phyloP scores from a whole-genome alignment of 75 land plant genomes.

The Pinus albicaulis region DNA sequence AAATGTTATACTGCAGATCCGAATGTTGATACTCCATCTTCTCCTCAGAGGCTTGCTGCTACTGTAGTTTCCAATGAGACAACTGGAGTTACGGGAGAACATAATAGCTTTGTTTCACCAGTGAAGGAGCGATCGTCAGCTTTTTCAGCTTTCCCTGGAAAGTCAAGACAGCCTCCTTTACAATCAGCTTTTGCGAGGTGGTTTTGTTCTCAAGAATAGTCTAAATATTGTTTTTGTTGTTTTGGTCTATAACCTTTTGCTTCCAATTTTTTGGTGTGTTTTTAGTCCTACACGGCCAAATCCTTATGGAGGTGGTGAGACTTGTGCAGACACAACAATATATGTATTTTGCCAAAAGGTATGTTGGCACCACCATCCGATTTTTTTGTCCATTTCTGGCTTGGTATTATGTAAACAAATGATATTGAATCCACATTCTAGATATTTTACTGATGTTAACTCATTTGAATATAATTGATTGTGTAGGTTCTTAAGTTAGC shows the following conservation, averaged over 20 bases:
- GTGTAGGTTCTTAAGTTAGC: slow-evolving; percentile 78
- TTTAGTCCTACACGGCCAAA: slow-evolving; percentile 85
- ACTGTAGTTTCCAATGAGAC: slow-evolving; percentile 24
- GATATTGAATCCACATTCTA: not conserved
- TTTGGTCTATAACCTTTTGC: not conserved
- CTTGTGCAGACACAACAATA: slow-evolving; percentile 90
- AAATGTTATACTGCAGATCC: slow-evolving; percentile 31
- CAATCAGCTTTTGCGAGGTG: slow-evolving; percentile 98
- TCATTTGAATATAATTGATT: not conserved
- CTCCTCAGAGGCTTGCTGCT: slow-evolving; percentile 51
- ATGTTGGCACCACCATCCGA: slow-evolving; percentile 2
- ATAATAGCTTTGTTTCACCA: slow-evolving; percentile 69
- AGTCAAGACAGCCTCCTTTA: slow-evolving; percentile 61
- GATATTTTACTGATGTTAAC: not conserved
- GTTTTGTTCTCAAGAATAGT: not conserved
- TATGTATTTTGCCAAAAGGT: slow-evolving; percentile 90
- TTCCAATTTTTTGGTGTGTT: not conserved
- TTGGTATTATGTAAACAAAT: not conserved
- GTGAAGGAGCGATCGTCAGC: slow-evolving; percentile 70
- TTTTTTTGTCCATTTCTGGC: not conserved
- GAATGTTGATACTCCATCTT: slow-evolving; percentile 37
- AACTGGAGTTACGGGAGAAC: slow-evolving; percentile 37
- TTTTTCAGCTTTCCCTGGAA: slow-evolving; percentile 44
- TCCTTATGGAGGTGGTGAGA: slow-evolving; percentile 87
- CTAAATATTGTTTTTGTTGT: not conserved